These are phyloP conservation scores for Aspergillus haitiensis DNA, from an alignment of 495 filamentous ascomycete genomes.

Conservation along the genomic window DNA sequence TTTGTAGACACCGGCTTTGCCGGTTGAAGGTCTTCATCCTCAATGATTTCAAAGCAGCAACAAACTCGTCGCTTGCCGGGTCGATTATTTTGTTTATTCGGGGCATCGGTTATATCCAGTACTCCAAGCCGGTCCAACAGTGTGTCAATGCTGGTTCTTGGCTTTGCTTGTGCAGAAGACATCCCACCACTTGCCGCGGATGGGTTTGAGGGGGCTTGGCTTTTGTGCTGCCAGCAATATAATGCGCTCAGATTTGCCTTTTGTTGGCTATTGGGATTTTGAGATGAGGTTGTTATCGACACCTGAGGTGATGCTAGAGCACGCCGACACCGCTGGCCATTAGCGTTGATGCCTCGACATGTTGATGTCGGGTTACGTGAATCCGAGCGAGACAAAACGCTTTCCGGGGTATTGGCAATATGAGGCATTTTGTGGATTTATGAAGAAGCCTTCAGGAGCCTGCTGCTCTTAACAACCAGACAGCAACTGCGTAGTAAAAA, in stretches of 20 bases:
- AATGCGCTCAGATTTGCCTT: conserved; percentile 50
- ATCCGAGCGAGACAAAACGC: conserved; percentile 72
- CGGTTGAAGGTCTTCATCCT: conserved; percentile 21
- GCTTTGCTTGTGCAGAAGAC: conserved; percentile 41
- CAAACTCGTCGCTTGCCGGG: conserved; percentile 18
- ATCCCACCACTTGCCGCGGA: conserved; percentile 16
- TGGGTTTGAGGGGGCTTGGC: conserved; percentile 61
- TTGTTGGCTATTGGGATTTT: conserved; percentile 41
- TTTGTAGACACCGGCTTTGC: conserved; percentile 9
- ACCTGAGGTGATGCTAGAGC: conserved; percentile 49
- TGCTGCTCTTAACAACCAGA: background rate
- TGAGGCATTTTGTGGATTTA: conserved; percentile 61
- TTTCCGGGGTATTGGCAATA: conserved; percentile 81
- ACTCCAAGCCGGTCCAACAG: conserved; percentile 76
- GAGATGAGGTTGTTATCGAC: conserved; percentile 36
- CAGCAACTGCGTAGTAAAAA: background rate
- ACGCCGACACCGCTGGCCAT: conserved; percentile 77
- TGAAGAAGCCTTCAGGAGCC: background rate
- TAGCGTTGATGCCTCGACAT: conserved; percentile 79
- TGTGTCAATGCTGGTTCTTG: conserved; percentile 78
- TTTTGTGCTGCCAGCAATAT: conserved; percentile 95
- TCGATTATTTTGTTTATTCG: conserved; percentile 22
- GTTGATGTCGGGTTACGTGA: conserved; percentile 80
- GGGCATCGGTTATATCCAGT: conserved; percentile 54
- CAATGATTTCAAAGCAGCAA: conserved; percentile 42